Conservation (phyloP, 805 yeast species). For the Barnettozyma pratensis region DNA sequence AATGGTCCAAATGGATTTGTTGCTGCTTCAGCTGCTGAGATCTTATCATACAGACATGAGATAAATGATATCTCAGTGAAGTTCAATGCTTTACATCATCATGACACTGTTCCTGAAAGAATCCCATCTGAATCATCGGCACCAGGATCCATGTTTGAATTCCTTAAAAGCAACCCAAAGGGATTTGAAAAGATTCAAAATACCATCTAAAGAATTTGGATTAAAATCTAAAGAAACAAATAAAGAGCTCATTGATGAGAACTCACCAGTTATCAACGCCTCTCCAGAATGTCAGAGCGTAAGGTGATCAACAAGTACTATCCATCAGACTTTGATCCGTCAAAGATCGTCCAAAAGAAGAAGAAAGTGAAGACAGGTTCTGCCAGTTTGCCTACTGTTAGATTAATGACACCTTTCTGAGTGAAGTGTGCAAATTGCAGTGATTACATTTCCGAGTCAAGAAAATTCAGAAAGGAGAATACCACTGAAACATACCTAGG, state of each 20-base stretch:
- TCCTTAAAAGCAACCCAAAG: slow-evolving; percentile 29
- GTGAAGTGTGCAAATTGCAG: slow-evolving; percentile 77
- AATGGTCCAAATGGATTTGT: slow-evolving; percentile 33
- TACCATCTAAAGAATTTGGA: slow-evolving; percentile 22
- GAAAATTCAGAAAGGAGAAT: slow-evolving; percentile 78
- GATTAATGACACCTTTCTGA: slow-evolving; percentile 92
- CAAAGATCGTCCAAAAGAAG: slow-evolving; percentile 48
- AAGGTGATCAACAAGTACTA: slow-evolving; percentile 76
- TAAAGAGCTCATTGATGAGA: slow-evolving; percentile 5
- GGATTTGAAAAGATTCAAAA: slow-evolving; percentile 32
- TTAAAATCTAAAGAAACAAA: slow-evolving; percentile 2
- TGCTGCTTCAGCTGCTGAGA: slow-evolving; percentile 64
- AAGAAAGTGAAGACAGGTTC: slow-evolving; percentile 35
- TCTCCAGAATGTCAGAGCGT: slow-evolving; percentile 59
- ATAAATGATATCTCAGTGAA: slow-evolving; percentile 44
- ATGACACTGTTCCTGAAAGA: slow-evolving; percentile 7
- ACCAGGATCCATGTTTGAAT: background rate
- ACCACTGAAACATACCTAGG: slow-evolving; percentile 70
- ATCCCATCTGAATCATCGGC: slow-evolving; percentile 6
- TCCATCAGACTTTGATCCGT: slow-evolving; percentile 86
- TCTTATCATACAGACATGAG: slow-evolving; percentile 47
- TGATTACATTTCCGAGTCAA: slow-evolving; percentile 75
- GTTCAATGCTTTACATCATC: slow-evolving; percentile 7
- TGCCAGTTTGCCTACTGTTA: slow-evolving; percentile 48
- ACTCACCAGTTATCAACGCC: background rate